These are phyloP conservation scores for Castanopsis chinensis DNA, from an alignment of 306 rosid species.

Conservation along the genomic window DNA sequence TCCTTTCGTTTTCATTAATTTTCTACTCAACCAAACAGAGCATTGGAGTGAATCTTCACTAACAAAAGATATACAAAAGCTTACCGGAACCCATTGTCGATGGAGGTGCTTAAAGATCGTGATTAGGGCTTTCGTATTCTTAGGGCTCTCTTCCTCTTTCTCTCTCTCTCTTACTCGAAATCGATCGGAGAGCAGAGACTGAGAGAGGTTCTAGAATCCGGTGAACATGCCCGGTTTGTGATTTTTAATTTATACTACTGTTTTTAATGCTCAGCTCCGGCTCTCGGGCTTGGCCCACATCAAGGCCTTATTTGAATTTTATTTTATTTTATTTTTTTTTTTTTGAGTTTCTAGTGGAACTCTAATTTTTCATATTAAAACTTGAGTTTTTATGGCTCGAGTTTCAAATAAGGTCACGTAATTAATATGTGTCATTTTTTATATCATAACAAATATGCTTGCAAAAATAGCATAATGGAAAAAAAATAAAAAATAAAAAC, in stretches of 20 bases:
- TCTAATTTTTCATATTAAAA: too few relatives aligned
- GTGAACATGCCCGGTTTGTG: not conserved
- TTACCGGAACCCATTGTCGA: conserved; percentile 10
- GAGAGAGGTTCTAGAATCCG: not conserved
- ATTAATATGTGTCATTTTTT: too few relatives aligned
- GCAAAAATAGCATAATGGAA: too few relatives aligned
- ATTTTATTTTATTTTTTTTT: too few relatives aligned
- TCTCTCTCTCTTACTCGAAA: not conserved
- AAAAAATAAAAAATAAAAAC: too few relatives aligned
- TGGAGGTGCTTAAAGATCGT: not conserved
- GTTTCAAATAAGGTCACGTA: too few relatives aligned
- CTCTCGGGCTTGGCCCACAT: not conserved
- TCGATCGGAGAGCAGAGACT: not conserved
- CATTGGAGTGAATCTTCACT: not conserved
- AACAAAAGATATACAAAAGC: not conserved
- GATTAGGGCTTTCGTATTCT: not conserved
- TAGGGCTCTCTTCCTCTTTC: too few relatives aligned
- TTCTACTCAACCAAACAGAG: not conserved
- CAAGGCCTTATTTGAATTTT: too few relatives aligned
- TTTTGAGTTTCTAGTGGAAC: too few relatives aligned
- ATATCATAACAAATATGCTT: too few relatives aligned
- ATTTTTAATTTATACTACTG: not conserved
- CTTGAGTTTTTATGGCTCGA: too few relatives aligned
- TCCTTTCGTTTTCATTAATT: not conserved
- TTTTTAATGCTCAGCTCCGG: not conserved